Percentiles rank a stretch among this genome's conserved stretches.
These are phyloP conservation scores for Isatis tinctoria DNA, from an alignment of 345 rosid genomes.

Conservation along the genomic window DNA sequence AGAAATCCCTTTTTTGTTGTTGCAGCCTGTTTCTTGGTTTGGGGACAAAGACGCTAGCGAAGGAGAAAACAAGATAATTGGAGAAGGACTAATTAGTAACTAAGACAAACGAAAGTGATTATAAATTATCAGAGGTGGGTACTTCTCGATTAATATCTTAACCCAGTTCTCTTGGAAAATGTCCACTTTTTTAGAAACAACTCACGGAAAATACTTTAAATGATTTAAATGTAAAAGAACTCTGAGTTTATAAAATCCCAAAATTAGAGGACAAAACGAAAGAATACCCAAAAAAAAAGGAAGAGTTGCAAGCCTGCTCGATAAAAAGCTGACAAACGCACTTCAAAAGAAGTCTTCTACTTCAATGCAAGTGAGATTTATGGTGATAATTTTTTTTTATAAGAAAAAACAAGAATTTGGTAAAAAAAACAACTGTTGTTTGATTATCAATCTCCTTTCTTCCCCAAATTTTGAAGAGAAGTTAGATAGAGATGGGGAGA, in stretches of 20 bases:
- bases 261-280: conserved; percentile 27
- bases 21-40: conserved; percentile 25
- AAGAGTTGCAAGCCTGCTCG: conserved; percentile 29
- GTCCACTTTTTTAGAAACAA: conserved; percentile 14
- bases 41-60: conserved; percentile 23
- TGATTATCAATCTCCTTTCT: background rate
- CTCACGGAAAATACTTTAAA: conserved; percentile 26
- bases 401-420: background rate
- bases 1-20: background rate
- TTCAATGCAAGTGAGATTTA: conserved; percentile 18
- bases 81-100: background rate
- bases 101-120: conserved; percentile 8
- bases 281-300: conserved; percentile 4
- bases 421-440: conserved; percentile 1
- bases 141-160: background rate
- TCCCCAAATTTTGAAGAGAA: background rate
- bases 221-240: background rate
- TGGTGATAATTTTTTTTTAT: background rate
- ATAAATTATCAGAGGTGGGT: conserved; percentile 7
- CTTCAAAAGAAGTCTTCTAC: conserved; percentile 29
- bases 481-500: background rate
- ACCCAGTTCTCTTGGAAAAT: background rate
- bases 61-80: conserved; percentile 11
- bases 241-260: background rate
- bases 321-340: conserved; percentile 31